Base-by-base conservation (phyloP, 1,284 basidiomycete genomes). In the Quambalaria eucalypti region DNA sequence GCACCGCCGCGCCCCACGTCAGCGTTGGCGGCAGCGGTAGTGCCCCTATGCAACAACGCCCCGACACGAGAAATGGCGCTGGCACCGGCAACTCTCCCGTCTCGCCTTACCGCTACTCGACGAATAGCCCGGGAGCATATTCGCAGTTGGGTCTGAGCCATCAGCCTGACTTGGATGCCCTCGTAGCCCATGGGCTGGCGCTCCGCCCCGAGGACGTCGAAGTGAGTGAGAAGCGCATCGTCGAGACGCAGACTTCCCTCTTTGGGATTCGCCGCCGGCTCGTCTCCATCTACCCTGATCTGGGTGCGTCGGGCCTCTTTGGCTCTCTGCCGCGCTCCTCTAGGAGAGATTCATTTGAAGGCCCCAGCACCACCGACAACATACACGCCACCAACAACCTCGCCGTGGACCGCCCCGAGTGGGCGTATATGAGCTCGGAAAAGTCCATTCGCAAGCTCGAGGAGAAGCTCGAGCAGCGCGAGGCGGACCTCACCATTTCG, bases 401-500 rank as follows among this genome's bases (percentile, higher is more conserved):
- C 10, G 16, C 10, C 36, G 21, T 4, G 42, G 25, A 23, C 16
- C 31, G 31, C 31, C 31, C 31, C 31, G 16, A 16, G 9, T 33
- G 31, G 31, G 16, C 31, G 31, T 8, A 16, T 8, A 33, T 25
- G 42, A 4, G 12, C 21, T 50, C 23, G 36, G 28, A 33, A 12
- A 50, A 50, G 25, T 44, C 28, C 2, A n/a, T 50, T 30, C 50
- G 52, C 33, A 25, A 28, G 47, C 29, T 19, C 40, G 42, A 56
- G 48, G 60, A 55, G 25, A 28, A 42, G 30, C 33, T 60, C 23
- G 60, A 56, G 29, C 48, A 42, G 28, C 31, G 60, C 10, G 60
- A 62, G 44, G 50, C 51, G 44, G 59, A 62, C 12, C 33, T 62
- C n/a, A 57, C 50, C 30, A 51, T 62, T 8, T 58, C 60, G 39